Evolutionary conservation across 1,139 yeast species (phyloP), one percentile per base, ranked within the genome.

Genomic region (Pichia kudriavzevii): DNA sequence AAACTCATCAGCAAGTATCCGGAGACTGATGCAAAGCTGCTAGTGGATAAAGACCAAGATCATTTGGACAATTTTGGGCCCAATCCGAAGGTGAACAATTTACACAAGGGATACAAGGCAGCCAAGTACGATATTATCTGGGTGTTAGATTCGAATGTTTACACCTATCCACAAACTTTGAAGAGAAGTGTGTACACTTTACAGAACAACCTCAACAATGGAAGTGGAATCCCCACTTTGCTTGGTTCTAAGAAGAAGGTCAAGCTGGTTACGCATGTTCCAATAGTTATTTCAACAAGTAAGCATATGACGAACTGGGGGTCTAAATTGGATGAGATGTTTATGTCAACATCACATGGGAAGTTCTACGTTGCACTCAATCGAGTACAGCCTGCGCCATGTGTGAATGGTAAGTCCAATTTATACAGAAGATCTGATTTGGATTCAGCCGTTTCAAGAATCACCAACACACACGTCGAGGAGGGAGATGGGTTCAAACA

Each of bases 341-440:
- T 84, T 55, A 62, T 85, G 52, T 67, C 79, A 32, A 79, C 94
- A 0, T 75, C 94, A 2, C 95, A 85, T 59, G 75, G 88, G 38
- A 84, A 84, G 59, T 84, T 85, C 55, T 85, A 85, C 56, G 74
- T 79, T 6, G 77, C 84, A 23, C 73, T 85, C 50, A 85, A 85
- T 55, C 72, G 76, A 42, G 60, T 80, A 12, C 74, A 79, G n/a
- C 60, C 83, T 16, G 94, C 94, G 0, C 94, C 95, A 0, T 85
- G 95, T 59, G 94, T 85, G 33, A 85, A 82, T 64, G 95, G 95
- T n/a, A 85, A 87, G 55, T 81, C 94, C 16, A 85, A 85, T 53
- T 52, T 85, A 32, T 85, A 82, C 55, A 64, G 93, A 15, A 66
- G 75, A 31, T 72, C 84, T 1, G 84, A 75, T 38, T 58, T 85